phyloP scores from a whole-genome alignment of 2,329 filamentous ascomycete species.

The Bipolaris victoriae region DNA sequence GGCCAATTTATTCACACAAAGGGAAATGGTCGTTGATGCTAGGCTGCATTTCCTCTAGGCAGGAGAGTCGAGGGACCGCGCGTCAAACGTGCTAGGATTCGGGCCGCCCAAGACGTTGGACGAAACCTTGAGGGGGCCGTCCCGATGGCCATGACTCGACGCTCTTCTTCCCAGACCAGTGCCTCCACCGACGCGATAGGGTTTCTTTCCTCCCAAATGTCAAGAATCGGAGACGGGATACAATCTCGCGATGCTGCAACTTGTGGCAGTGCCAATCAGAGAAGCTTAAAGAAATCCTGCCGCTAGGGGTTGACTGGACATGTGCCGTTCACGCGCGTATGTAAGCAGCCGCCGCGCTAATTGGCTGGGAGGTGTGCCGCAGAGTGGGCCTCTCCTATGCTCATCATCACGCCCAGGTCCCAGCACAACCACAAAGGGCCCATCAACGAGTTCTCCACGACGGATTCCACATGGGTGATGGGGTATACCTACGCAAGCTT shows the following conservation, averaged over 20 bases:
- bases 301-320: too few species aligned
- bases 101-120: background rate
- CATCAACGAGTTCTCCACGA: background rate
- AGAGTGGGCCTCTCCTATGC: too few species aligned
- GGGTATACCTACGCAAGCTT: background rate
- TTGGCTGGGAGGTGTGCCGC: background rate
- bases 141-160: background rate
- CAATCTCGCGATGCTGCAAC: background rate
- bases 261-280: background rate
- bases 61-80: slow-evolving; percentile 3
- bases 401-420: background rate
- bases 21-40: slow-evolving; percentile 1
- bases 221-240: background rate
- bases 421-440: background rate
- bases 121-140: background rate
- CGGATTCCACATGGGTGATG: background rate
- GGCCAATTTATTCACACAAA: background rate
- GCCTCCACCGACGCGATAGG: background rate
- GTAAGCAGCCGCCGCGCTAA: background rate
- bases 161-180: background rate
- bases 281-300: background rate
- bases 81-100: slow-evolving; percentile 2
- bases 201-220: too few species aligned
- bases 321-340: background rate
- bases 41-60: background rate